phyloP scores from a whole-genome alignment of 768 basidiomycete species.

The Cystobasidium ongulense region DNA sequence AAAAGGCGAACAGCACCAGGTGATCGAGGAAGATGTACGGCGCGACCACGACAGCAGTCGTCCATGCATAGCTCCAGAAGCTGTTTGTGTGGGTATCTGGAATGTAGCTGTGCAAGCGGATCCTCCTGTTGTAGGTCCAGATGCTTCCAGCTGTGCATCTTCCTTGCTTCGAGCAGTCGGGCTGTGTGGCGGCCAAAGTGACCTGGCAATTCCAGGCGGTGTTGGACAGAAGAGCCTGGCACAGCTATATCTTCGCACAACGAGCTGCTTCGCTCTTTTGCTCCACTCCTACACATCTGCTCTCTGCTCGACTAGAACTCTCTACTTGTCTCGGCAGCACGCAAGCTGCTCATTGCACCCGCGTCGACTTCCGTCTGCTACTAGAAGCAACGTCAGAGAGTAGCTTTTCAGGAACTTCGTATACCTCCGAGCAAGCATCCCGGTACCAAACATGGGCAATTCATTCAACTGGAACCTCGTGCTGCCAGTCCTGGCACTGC shows the following conservation, averaged over 20 bases:
- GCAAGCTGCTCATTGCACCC: no score
- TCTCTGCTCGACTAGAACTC: background rate
- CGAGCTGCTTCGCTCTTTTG: no score
- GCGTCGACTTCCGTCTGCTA: no score
- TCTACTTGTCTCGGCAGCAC: background rate
- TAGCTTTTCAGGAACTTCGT: background rate
- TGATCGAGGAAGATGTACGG: background rate
- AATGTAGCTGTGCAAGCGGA: no score
- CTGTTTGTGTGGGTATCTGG: no score
- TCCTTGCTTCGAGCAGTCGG: background rate
- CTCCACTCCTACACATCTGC: no score
- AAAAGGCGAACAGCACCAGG: background rate
- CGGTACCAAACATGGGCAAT: background rate
- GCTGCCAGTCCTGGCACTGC: background rate
- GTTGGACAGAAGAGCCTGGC: background rate
- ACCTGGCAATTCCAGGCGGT: background rate
- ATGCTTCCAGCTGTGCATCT: background rate
- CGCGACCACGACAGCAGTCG: no score
- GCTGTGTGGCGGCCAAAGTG: background rate
- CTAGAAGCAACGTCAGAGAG: background rate
- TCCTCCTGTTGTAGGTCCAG: background rate
- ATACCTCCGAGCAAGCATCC: background rate
- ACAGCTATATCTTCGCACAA: no score
- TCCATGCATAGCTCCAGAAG: no score
- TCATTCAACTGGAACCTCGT: background rate